phyloP scores from a whole-genome alignment of 768 basidiomycete genomes.

The Erythrobasidium yunnanense region DNA sequence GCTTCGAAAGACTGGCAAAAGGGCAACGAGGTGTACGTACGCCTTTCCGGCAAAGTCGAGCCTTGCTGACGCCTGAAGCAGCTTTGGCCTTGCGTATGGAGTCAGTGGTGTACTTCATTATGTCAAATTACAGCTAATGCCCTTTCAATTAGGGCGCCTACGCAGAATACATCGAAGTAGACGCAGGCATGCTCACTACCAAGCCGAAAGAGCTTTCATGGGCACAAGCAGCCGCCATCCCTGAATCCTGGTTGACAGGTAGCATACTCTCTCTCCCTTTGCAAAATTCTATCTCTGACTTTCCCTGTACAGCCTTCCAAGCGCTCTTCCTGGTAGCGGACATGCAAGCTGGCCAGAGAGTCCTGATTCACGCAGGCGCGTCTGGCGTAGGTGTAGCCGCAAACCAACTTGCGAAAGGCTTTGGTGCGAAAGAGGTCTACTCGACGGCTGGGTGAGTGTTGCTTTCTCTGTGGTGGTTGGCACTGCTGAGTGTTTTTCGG shows the following conservation, averaged over 20 bases:
- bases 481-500: neutral
- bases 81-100: constrained; percentile 36
- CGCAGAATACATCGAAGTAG: constrained; percentile 48
- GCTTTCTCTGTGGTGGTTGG: neutral
- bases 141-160: constrained; percentile 32
- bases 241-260: constrained; percentile 83
- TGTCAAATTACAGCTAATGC: neutral
- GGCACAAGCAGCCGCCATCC: constrained; percentile 74
- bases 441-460: constrained; percentile 64
- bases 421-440: constrained; percentile 59
- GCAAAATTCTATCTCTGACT: too few species aligned
- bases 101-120: too few species aligned
- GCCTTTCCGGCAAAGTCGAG: too few species aligned
- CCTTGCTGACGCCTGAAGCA: neutral
- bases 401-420: constrained; percentile 67
- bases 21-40: constrained; percentile 33
- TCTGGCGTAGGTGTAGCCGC: constrained; percentile 49
- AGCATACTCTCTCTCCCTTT: neutral
- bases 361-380: constrained; percentile 81
- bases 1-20: constrained; percentile 29
- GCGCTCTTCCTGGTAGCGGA: constrained; percentile 58
- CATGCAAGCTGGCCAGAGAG: constrained; percentile 58
- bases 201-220: constrained; percentile 69
- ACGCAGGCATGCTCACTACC: constrained; percentile 55
- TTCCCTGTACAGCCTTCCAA: constrained; percentile 34